These are phyloP conservation scores for Ophiostoma novo-ulmi DNA, from an alignment of 2,329 filamentous ascomycete species.

Conservation along the genomic window DNA sequence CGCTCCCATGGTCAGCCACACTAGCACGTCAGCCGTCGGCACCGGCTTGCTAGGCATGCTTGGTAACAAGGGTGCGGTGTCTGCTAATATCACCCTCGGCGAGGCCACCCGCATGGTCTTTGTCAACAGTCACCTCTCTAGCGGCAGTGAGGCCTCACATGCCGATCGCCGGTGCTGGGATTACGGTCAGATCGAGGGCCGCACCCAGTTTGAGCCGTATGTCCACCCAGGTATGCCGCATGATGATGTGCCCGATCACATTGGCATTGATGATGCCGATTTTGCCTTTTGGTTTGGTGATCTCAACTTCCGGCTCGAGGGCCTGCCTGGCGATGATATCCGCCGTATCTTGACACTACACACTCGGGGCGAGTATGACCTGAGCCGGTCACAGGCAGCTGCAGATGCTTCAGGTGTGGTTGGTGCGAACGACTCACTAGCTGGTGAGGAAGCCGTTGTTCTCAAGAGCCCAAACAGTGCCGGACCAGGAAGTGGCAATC, in stretches of 20 bases:
- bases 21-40: conserved; percentile 77
- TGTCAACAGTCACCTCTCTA: conserved; percentile 85
- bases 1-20: conserved; percentile 66
- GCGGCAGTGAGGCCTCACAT: conserved; percentile 70
- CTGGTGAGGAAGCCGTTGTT: conserved; percentile 49
- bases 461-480: conserved; percentile 33
- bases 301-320: conserved; percentile 87
- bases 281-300: conserved; percentile 96
- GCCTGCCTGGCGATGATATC: conserved; percentile 85
- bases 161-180: conserved; percentile 89
- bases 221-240: conserved; percentile 56
- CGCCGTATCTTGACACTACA: conserved; percentile 77
- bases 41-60: conserved; percentile 90
- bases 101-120: conserved; percentile 88
- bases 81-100: conserved; percentile 74
- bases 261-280: conserved; percentile 74
- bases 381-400: conserved; percentile 37
- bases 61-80: conserved; percentile 91
- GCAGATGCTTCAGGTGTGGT: conserved; percentile 17
- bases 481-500: conserved; percentile 43
- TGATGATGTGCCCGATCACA: conserved; percentile 51
- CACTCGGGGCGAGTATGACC: conserved; percentile 69
- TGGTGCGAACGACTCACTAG: conserved; percentile 31
- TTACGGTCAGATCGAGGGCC: conserved; percentile 66
- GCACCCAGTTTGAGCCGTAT: conserved; percentile 74